A percentile compares a stretch with the other conserved stretches of the same genome.
These are phyloP conservation scores for Kwoniella pini DNA, from an alignment of 768 basidiomycete genomes.

Conservation along the genomic window DNA sequence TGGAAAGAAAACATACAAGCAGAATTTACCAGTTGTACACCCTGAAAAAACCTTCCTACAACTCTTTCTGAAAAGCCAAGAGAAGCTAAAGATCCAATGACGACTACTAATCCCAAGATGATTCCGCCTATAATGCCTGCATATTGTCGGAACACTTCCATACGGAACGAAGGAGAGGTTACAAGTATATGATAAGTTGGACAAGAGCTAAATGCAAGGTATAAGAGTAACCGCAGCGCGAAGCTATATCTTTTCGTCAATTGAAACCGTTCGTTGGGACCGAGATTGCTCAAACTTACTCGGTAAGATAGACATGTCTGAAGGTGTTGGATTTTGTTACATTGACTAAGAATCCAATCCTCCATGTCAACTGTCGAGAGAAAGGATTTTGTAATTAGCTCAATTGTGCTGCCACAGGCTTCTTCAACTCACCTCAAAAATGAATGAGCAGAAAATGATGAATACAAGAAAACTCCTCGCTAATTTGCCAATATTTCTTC, in stretches of 20 bases:
- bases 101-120: neutral
- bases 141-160: neutral
- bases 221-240: neutral
- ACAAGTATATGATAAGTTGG: neutral
- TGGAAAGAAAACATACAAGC: too few species aligned
- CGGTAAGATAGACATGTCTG: too few species aligned
- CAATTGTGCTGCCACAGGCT: too few species aligned
- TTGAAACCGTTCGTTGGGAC: too few species aligned
- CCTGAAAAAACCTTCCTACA: neutral
- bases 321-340: neutral
- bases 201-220: neutral
- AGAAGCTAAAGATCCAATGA: neutral
- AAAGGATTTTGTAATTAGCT: too few species aligned
- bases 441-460: neutral
- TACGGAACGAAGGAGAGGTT: neutral
- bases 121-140: neutral
- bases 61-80: neutral
- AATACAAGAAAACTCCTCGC: neutral
- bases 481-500: neutral
- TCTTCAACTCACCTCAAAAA: neutral
- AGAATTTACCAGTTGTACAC: neutral
- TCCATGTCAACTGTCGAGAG: neutral
- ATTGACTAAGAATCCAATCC: neutral
- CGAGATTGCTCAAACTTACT: neutral
- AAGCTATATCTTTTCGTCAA: neutral